Evolutionary conservation across 768 basidiomycete genomes (phyloP).

Genomic region (Lentinula aciculospora): DNA sequence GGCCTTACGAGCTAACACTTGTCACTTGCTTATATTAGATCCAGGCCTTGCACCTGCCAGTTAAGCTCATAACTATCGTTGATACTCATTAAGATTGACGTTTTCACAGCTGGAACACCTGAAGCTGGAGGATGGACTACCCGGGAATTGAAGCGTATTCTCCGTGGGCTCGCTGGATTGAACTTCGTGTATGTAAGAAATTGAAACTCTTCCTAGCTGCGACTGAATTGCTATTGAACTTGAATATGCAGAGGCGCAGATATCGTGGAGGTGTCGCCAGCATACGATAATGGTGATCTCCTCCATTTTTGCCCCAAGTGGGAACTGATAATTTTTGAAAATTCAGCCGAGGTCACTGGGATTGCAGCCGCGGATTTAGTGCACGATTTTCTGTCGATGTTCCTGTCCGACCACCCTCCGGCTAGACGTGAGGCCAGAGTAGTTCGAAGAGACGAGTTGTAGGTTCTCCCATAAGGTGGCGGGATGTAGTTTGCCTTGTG

Average conservation of each 20-base stretch:
- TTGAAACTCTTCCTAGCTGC: not conserved
- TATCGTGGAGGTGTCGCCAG: constrained; percentile 69
- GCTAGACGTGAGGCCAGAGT: constrained; percentile 14
- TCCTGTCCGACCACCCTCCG: constrained; percentile 40
- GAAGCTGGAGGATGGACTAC: constrained; percentile 84
- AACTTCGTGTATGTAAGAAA: constrained; percentile 62
- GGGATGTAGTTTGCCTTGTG: too few species aligned
- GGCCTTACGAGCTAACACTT: not conserved
- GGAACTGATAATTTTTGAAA: not conserved
- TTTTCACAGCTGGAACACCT: constrained; percentile 65
- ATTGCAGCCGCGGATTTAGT: constrained; percentile 66
- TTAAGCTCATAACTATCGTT: constrained; percentile 26
- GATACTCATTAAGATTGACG: not conserved
- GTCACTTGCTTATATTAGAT: constrained; percentile 32
- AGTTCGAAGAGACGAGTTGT: constrained; percentile 23
- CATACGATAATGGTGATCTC: constrained; percentile 60
- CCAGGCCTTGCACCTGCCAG: constrained; percentile 77
- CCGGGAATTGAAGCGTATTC: constrained; percentile 74
- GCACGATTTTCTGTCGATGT: constrained; percentile 62
- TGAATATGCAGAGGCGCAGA: constrained; percentile 64
- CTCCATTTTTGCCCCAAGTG: not conserved
- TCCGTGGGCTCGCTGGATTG: constrained; percentile 72
- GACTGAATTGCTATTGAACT: not conserved
- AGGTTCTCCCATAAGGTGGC: not conserved
- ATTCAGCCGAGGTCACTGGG: constrained; percentile 57